phyloP scores from a whole-genome alignment of 192 early-diverging fungal genomes.

The Bifiguratus adelaidae region DNA sequence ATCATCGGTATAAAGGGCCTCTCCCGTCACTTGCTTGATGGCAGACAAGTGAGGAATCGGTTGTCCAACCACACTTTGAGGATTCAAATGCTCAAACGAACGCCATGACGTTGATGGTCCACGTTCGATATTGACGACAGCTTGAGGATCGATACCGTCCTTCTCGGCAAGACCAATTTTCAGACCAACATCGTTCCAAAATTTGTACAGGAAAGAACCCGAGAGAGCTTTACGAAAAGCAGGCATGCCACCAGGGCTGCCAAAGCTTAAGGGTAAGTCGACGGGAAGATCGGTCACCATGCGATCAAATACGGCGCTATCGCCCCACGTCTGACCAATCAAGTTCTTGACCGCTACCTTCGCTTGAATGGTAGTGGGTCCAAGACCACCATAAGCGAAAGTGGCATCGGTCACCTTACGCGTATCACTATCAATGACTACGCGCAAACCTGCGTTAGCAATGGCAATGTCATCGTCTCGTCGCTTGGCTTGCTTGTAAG shows the following conservation, averaged over 20 bases:
- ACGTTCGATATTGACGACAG: constrained; percentile 29
- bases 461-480: constrained; percentile 92
- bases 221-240: constrained; percentile 52
- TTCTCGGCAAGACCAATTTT: constrained; percentile 3
- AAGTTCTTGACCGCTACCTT: constrained; percentile 24
- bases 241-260: constrained; percentile 57
- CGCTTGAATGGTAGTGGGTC: constrained; percentile 50
- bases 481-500: constrained; percentile 85
- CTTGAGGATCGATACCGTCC: constrained; percentile 11
- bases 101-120: neutral
- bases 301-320: constrained; percentile 26
- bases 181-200: constrained; percentile 49
- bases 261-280: constrained; percentile 33
- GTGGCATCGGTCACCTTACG: constrained; percentile 39
- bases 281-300: constrained; percentile 22
- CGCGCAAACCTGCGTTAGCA: constrained; percentile 63
- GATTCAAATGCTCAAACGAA: neutral
- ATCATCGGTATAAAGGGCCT: constrained; percentile 77
- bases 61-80: constrained; percentile 42
- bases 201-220: constrained; percentile 49
- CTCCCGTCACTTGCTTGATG: constrained; percentile 79
- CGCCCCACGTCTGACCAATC: constrained; percentile 45
- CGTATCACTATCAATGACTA: constrained; percentile 31
- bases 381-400: constrained; percentile 79
- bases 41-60: constrained; percentile 60